These are phyloP conservation scores for Potentilla sterilis DNA, from an alignment of 306 rosid species.

Conservation along the genomic window DNA sequence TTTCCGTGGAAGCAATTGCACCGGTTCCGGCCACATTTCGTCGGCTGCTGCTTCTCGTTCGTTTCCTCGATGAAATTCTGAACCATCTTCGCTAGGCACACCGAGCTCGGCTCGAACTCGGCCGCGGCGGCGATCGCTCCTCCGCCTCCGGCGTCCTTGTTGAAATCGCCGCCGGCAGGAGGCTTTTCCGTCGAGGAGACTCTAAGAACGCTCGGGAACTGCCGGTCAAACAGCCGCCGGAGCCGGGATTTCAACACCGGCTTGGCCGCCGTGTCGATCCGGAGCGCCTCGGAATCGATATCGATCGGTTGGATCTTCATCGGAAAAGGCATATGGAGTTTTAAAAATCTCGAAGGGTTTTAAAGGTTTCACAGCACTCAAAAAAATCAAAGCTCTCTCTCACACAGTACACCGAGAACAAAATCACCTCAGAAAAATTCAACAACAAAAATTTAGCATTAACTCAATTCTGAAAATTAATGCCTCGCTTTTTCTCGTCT, in stretches of 20 bases:
- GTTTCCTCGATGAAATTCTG: slow-evolving; percentile 81
- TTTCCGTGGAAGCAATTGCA: slow-evolving; percentile 92
- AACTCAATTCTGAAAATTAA: slow-evolving; percentile 5
- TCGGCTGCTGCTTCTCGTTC: slow-evolving; percentile 58
- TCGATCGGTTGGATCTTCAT: slow-evolving; percentile 95
- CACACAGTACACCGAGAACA: not conserved
- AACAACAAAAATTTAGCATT: not conserved
- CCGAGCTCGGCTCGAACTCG: slow-evolving; percentile 82
- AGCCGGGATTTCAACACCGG: slow-evolving; percentile 80
- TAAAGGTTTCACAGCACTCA: slow-evolving; percentile 17
- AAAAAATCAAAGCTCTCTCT: slow-evolving; percentile 10
- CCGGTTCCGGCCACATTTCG: slow-evolving; percentile 71
- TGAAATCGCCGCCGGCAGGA: slow-evolving; percentile 18
- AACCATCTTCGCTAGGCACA: slow-evolving; percentile 87
- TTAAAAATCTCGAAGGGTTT: not conserved
- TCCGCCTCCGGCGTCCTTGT: slow-evolving; percentile 28
- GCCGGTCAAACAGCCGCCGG: slow-evolving; percentile 84
- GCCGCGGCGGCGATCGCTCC: slow-evolving; percentile 14
- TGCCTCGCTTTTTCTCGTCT: not conserved
- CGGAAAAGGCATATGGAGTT: slow-evolving; percentile 59
- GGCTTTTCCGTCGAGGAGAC: slow-evolving; percentile 58
- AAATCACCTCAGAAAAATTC: not conserved
- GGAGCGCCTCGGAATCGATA: slow-evolving; percentile 47
- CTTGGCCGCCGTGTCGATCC: slow-evolving; percentile 57
- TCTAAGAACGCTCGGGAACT: slow-evolving; percentile 60